Conservation (phyloP, 2,329 filamentous ascomycete species). For the Penicillium sp. region DNA sequence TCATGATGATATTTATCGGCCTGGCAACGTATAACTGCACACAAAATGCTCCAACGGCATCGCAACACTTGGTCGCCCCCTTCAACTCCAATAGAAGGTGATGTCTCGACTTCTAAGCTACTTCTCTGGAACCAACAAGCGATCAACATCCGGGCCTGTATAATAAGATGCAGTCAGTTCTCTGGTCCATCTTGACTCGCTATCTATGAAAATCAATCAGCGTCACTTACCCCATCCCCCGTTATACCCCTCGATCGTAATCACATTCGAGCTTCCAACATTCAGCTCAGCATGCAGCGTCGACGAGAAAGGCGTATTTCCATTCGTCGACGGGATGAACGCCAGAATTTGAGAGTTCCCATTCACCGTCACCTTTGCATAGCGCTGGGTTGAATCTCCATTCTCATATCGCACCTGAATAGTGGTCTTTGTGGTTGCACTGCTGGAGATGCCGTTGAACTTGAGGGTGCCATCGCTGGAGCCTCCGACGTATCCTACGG, state of each 20-base stretch:
- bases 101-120: neutral
- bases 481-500: neutral
- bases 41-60: neutral
- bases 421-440: neutral
- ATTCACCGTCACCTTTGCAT: neutral
- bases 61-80: neutral
- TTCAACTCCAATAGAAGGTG: neutral
- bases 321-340: neutral
- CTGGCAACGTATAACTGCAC: neutral
- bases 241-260: neutral
- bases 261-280: neutral
- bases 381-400: neutral
- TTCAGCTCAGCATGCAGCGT: neutral
- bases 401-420: slow-evolving; percentile 1
- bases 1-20: neutral
- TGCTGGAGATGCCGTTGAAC: neutral
- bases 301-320: neutral
- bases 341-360: neutral
- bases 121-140: neutral
- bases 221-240: neutral
- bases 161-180: neutral
- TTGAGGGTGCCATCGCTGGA: neutral
- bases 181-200: neutral
- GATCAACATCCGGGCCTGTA: neutral
- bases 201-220: neutral